phyloP scores from a whole-genome alignment of 306 rosid species.

The Lithocarpus polystachyus region DNA sequence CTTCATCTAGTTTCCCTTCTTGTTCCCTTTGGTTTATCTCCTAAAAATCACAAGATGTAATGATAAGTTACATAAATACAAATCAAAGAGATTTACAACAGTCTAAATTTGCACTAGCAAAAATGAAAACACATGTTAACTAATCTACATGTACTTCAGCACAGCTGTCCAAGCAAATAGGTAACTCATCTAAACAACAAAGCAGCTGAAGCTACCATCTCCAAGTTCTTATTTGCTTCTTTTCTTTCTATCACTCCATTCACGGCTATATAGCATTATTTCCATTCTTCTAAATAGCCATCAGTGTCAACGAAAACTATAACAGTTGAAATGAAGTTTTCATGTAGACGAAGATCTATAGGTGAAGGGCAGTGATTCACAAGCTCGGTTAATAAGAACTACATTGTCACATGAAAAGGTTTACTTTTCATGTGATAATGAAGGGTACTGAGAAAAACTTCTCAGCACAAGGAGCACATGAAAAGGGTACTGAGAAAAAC shows the following conservation, averaged over 20 bases:
- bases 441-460: too few relatives aligned
- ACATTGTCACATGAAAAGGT: neutral
- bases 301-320: neutral
- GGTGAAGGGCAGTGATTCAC: neutral
- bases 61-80: slow-evolving; percentile 3
- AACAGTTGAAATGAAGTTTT: neutral
- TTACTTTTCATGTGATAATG: too few relatives aligned
- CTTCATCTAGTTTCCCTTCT: slow-evolving; percentile 90
- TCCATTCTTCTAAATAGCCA: neutral
- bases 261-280: neutral
- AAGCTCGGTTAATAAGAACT: neutral
- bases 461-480: neutral
- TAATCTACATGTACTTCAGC: neutral
- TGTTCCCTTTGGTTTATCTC: slow-evolving; percentile 69
- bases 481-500: neutral
- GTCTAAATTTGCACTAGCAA: neutral
- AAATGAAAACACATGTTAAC: neutral
- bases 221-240: neutral
- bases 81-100: neutral
- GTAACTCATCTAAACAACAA: neutral
- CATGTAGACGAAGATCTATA: neutral
- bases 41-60: slow-evolving; percentile 37
- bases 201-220: neutral
- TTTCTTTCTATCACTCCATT: neutral
- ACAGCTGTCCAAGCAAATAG: neutral